Percentiles rank a stretch among this genome's conserved stretches.
Evolutionary conservation across 208 protist genomes (phyloP).

Genomic region (Wallacemonas rigidus): DNA sequence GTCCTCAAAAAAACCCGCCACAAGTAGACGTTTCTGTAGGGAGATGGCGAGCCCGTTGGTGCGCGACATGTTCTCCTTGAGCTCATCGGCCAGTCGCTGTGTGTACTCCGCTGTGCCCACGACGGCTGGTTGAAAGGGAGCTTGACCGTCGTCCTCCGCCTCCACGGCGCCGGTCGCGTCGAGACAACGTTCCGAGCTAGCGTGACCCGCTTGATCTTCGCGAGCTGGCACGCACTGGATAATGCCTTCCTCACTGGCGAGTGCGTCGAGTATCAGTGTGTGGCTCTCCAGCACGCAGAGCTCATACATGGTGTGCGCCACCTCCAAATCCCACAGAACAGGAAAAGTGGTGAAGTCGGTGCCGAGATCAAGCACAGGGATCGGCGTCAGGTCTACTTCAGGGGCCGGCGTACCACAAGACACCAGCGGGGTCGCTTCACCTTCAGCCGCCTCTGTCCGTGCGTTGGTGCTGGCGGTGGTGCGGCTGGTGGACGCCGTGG

Average conservation of each 20-base stretch:
- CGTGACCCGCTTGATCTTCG: neutral
- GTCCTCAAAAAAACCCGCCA: conserved; percentile 5
- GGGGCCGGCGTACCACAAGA: neutral
- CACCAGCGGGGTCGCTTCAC: too few species aligned
- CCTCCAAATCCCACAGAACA: conserved; percentile 44
- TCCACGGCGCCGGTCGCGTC: neutral
- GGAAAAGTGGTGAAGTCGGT: conserved; percentile 59
- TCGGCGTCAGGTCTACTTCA: neutral
- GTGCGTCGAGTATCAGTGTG: conserved; percentile 36
- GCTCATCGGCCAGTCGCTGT: neutral
- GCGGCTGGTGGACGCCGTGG: neutral
- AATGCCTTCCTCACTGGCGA: conserved; percentile 29
- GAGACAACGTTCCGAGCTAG: neutral
- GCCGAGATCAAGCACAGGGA: conserved; percentile 29
- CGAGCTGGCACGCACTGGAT: neutral
- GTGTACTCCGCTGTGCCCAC: conserved; percentile 12
- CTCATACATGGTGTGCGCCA: conserved; percentile 45
- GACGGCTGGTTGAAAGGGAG: conserved; percentile 10
- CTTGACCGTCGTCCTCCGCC: neutral
- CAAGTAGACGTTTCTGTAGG: conserved; percentile 2
- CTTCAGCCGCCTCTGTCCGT: neutral
- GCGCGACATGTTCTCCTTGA: neutral
- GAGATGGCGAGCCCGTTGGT: neutral
- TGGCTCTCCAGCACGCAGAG: conserved; percentile 42
- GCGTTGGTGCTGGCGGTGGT: neutral